Evolutionary conservation across 2,329 filamentous ascomycete species (phyloP).

Genomic region (Pseudogymnoascus sp.): DNA sequence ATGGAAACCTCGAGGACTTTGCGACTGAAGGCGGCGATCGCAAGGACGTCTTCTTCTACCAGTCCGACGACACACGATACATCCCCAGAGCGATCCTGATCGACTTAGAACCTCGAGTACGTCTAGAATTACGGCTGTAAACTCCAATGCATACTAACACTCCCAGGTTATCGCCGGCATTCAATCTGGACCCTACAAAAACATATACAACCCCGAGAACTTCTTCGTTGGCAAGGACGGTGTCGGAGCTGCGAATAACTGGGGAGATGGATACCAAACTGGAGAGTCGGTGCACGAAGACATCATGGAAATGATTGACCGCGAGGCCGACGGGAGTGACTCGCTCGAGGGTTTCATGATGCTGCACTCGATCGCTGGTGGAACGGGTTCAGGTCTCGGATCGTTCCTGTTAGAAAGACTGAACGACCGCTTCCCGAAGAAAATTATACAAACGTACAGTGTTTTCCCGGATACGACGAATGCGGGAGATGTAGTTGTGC

Average conservation of each 20-base stretch:
- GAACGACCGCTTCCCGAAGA: conserved; percentile 97
- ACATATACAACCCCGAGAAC: conserved; percentile 99
- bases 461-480: conserved; percentile 94
- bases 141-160: background rate
- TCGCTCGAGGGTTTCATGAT: conserved; percentile 99
- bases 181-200: conserved; percentile 87
- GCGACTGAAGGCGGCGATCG: conserved; percentile 95
- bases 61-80: conserved; percentile 97
- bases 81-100: conserved; percentile 93
- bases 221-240: conserved; percentile 95
- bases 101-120: conserved; percentile 82
- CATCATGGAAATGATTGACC: conserved; percentile 98
- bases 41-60: conserved; percentile 99
- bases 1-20: conserved; percentile 95
- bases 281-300: conserved; percentile 91
- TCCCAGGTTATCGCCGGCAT: conserved; percentile 76
- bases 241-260: conserved; percentile 92
- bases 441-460: conserved; percentile 97
- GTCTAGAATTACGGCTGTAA: conserved; percentile 14
- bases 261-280: conserved; percentile 92
- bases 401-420: conserved; percentile 91
- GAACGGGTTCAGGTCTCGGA: conserved; percentile 90
- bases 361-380: conserved; percentile 93
- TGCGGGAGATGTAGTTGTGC: conserved; percentile 83
- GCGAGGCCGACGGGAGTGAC: conserved; percentile 95